phyloP scores from a whole-genome alignment of 352 stramenopile genomes.

The Globisporangium iwayamae region DNA sequence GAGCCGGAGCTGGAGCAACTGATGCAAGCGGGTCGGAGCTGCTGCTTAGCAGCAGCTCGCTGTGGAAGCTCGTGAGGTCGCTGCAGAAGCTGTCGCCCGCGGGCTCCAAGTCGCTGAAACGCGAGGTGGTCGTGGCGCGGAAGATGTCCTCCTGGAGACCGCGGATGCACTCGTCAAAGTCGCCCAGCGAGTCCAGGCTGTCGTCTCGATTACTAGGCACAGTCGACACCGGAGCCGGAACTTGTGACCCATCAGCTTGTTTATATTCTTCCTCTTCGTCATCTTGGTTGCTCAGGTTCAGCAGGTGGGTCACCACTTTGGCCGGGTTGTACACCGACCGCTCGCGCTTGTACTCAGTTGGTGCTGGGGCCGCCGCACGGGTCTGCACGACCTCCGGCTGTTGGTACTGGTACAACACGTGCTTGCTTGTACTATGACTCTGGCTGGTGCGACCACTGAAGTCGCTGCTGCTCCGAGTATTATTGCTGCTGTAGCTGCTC shows the following conservation, averaged over 20 bases:
- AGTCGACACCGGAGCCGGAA: not conserved
- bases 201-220: not conserved
- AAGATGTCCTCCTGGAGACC: slow-evolving; percentile 54
- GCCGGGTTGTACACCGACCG: slow-evolving; percentile 10
- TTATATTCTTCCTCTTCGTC: slow-evolving; percentile 3
- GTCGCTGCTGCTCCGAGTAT: not conserved
- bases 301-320: slow-evolving; percentile 16
- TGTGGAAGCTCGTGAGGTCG: slow-evolving; percentile 10
- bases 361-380: not conserved
- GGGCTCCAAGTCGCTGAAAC: slow-evolving; percentile 8
- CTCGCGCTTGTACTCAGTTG: not conserved
- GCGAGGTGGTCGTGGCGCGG: slow-evolving; percentile 24
- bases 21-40: slow-evolving; percentile 3
- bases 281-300: slow-evolving; percentile 4
- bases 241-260: not conserved
- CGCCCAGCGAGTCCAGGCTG: slow-evolving; percentile 22
- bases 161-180: slow-evolving; percentile 48
- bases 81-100: slow-evolving; percentile 9
- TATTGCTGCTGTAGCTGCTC: not conserved
- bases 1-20: not conserved
- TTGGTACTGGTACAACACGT: not conserved
- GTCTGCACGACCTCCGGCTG: not conserved
- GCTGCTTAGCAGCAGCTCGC: slow-evolving; percentile 3
- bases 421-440: slow-evolving; percentile 3
- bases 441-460: not conserved